Conservation (phyloP, 1,139 yeast genomes). For the Taiozyma sp. region DNA sequence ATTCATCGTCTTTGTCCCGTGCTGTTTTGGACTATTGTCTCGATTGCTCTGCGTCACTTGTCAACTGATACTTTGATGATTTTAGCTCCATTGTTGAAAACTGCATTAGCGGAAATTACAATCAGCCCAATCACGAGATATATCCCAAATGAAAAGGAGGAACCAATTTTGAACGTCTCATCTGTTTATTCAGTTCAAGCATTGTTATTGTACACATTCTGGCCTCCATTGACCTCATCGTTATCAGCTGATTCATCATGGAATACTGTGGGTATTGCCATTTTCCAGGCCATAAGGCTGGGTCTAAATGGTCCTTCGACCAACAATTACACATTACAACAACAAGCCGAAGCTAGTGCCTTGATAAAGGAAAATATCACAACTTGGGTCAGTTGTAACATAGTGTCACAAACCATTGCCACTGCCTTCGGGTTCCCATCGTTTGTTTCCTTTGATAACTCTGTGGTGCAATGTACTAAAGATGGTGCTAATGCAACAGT, state of each 20-base stretch:
- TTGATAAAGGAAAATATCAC: slow-evolving; percentile 60
- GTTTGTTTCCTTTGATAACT: slow-evolving; percentile 77
- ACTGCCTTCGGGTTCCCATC: slow-evolving; percentile 94
- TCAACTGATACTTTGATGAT: slow-evolving; percentile 40
- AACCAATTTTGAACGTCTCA: slow-evolving; percentile 79
- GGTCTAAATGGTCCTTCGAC: slow-evolving; percentile 80
- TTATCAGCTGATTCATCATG: slow-evolving; percentile 93
- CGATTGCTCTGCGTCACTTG: slow-evolving; percentile 59
- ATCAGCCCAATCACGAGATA: slow-evolving; percentile 86
- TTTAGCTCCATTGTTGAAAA: slow-evolving; percentile 66
- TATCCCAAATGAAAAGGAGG: slow-evolving; percentile 67
- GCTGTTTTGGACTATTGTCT: slow-evolving; percentile 89
- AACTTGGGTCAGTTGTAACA: slow-evolving; percentile 93
- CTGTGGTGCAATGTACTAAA: slow-evolving; percentile 50
- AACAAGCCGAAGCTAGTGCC: slow-evolving; percentile 15
- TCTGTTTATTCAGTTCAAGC: slow-evolving; percentile 97
- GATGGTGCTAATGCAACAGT: slow-evolving; percentile 28
- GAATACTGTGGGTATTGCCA: slow-evolving; percentile 89
- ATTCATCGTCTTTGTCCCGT: slow-evolving; percentile 79
- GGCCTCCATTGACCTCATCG: slow-evolving; percentile 96
- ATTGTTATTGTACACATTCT: slow-evolving; percentile 75
- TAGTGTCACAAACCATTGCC: slow-evolving; percentile 84
- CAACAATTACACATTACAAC: slow-evolving; percentile 25
- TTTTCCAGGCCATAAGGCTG: slow-evolving; percentile 85
- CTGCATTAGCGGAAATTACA: slow-evolving; percentile 78